Conservation (phyloP, 2,329 filamentous ascomycete species). For the Aureobasidium sp. region DNA sequence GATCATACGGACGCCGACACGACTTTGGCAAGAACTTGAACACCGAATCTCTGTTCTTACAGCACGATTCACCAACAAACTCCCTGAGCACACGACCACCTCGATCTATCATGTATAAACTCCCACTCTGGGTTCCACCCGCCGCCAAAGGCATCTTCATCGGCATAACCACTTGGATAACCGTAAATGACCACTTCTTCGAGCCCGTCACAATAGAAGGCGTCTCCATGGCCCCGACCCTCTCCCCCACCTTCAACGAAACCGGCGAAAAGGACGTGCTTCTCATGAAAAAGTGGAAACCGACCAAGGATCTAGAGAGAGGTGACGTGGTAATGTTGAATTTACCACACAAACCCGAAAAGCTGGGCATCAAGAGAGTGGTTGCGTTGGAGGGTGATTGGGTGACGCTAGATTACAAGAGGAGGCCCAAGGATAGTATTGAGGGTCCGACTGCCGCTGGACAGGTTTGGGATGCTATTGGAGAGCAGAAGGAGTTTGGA, state of each 20-base stretch:
- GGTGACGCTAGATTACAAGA: constrained; percentile 50
- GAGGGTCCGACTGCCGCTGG: constrained; percentile 19
- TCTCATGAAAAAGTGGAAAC: constrained; percentile 29
- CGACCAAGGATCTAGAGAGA: constrained; percentile 27
- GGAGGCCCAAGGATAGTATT: constrained; percentile 32
- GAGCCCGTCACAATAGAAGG: constrained; percentile 34
- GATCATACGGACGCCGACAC: background rate
- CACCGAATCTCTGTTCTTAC: too few relatives aligned
- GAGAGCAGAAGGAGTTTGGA: background rate
- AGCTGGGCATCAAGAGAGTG: constrained; percentile 71
- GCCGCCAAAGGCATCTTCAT: constrained; percentile 2
- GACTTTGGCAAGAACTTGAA: background rate
- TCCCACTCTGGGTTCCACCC: background rate
- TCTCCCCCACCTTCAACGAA: constrained; percentile 35
- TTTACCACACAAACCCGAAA: constrained; percentile 59
- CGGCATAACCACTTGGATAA: constrained; percentile 19
- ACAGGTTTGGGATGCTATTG: constrained; percentile 19
- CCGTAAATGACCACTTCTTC: constrained; percentile 36
- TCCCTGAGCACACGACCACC: background rate
- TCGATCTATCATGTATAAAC: background rate
- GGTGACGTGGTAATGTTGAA: constrained; percentile 41
- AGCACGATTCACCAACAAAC: background rate
- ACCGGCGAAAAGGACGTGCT: constrained; percentile 34
- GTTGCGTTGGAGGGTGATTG: constrained; percentile 74
- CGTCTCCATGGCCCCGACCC: constrained; percentile 39